Conservation (phyloP, 202 grass and related monocot genomes). For the Setaria italica region DNA sequence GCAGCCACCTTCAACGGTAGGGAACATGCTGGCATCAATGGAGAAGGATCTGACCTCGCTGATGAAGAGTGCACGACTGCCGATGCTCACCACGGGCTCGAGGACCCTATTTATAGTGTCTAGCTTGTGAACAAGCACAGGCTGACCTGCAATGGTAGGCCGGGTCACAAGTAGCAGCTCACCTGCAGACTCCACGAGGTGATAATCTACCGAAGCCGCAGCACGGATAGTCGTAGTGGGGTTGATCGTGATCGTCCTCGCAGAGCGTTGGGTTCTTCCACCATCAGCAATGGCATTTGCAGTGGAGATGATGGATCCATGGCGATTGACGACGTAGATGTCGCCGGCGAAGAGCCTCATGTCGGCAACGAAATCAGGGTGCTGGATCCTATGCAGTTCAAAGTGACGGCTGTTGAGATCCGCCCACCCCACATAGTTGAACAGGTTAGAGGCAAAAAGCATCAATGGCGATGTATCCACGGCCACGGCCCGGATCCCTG, state of each 20-base stretch:
- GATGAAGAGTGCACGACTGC: background rate
- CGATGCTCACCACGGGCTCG: background rate
- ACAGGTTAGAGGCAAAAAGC: background rate
- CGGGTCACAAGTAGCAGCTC: background rate
- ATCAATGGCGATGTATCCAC: background rate
- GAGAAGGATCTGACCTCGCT: background rate
- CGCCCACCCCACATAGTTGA: background rate
- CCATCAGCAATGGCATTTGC: too few relatives aligned
- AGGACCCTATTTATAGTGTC: background rate
- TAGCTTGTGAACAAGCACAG: background rate
- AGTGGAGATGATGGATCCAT: background rate
- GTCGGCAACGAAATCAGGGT: background rate
- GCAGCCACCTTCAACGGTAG: background rate
- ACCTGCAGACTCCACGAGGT: background rate
- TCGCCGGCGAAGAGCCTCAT: background rate
- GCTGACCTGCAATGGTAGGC: too few relatives aligned
- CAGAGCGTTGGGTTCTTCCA: background rate
- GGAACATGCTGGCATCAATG: background rate
- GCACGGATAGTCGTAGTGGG: background rate
- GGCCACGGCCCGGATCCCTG: too few relatives aligned
- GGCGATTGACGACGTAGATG: background rate
- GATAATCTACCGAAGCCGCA: background rate
- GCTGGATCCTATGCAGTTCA: background rate
- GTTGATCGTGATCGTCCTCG: background rate
- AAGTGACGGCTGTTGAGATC: background rate